Percentiles rank a stretch among this genome's conserved stretches.
Evolutionary conservation across 164 flowering plant species (phyloP).

Genomic region (Tinospora cordifolia): DNA sequence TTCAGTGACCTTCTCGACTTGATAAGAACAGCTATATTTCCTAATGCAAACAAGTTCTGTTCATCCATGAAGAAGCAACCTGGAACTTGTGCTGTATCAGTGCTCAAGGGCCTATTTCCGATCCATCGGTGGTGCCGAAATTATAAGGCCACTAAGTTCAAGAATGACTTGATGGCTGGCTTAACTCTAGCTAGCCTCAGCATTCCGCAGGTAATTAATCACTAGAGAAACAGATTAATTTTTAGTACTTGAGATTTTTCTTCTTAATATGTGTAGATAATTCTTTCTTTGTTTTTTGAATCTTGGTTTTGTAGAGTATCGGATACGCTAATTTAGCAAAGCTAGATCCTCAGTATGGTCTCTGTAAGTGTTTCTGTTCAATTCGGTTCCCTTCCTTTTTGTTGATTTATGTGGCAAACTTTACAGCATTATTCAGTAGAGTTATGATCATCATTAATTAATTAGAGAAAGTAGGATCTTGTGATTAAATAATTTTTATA

Average conservation of each 20-base stretch:
- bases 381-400: neutral
- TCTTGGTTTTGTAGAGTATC: slow-evolving; percentile 41
- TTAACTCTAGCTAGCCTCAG: slow-evolving; percentile 73
- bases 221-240: neutral
- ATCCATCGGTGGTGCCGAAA: slow-evolving; percentile 58
- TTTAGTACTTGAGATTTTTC: neutral
- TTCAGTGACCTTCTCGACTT: slow-evolving; percentile 30
- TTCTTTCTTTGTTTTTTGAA: neutral
- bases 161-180: slow-evolving; percentile 62
- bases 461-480: no score
- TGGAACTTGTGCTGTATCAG: slow-evolving; percentile 4
- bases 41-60: slow-evolving; percentile 21
- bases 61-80: slow-evolving; percentile 14
- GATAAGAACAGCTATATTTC: slow-evolving; percentile 27
- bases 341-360: slow-evolving; percentile 86
- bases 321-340: slow-evolving; percentile 83
- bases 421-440: neutral
- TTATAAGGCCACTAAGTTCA: slow-evolving; percentile 46
- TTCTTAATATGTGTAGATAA: neutral
- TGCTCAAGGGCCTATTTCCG: slow-evolving; percentile 49
- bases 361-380: slow-evolving; percentile 50
- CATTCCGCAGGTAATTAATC: slow-evolving; percentile 68
- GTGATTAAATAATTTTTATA: neutral
- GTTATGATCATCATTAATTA: neutral
- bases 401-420: neutral